Evolutionary conservation across 371 early-diverging fungal species (phyloP).

Genomic region (Racocetra persica): DNA sequence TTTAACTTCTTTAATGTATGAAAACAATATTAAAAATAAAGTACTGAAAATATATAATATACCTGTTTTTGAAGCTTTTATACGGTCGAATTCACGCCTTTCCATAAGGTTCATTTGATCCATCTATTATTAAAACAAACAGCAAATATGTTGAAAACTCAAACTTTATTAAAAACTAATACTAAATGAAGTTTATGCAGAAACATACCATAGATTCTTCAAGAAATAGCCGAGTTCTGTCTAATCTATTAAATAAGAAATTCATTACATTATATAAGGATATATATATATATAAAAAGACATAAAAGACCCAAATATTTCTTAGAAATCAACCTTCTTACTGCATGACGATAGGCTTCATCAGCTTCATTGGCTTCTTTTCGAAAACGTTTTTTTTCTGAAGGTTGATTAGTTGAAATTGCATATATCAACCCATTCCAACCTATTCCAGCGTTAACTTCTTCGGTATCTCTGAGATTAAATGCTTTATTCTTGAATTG

Average conservation of each 20-base stretch:
- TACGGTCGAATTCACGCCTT: conserved; percentile 62
- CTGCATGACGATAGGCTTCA: conserved; percentile 65
- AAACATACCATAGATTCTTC: conserved; percentile 73
- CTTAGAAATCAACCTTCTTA: conserved; percentile 49
- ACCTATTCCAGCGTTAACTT: conserved; percentile 11
- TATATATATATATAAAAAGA: no score
- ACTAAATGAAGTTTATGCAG: background rate
- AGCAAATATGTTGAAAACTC: background rate
- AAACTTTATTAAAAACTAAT: background rate
- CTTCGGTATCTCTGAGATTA: conserved; percentile 51
- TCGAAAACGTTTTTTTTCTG: conserved; percentile 65
- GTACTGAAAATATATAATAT: background rate
- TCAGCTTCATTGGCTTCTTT: conserved; percentile 72
- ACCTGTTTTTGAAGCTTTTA: conserved; percentile 60
- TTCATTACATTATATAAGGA: no score
- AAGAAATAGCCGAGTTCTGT: conserved; percentile 70
- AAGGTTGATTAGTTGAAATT: conserved; percentile 45
- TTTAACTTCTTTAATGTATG: no score
- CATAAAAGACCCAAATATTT: no score
- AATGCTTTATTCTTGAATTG: conserved; percentile 71
- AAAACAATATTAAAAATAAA: no score
- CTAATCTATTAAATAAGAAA: conserved; percentile 47
- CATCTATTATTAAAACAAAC: conserved; percentile 50
- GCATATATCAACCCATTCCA: conserved; percentile 13
- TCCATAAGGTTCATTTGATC: conserved; percentile 69